Evolutionary conservation across 371 early-diverging fungal species (phyloP), one percentile per base, ranked within the genome.

Genomic region (Entomophthora muscae): DNA sequence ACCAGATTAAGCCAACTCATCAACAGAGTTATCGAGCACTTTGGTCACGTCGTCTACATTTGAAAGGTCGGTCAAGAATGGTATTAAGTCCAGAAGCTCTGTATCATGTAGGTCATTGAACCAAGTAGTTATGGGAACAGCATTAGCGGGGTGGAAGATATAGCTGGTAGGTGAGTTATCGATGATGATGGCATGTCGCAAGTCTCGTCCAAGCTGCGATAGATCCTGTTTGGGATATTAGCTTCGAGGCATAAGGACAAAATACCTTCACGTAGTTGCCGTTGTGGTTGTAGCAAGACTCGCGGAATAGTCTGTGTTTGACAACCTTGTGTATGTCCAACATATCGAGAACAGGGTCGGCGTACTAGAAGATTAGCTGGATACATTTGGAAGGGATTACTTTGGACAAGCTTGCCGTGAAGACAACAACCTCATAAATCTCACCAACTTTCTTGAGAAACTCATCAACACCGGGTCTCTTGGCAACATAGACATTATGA

Each of bases 81-180:
- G 91, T 52, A 93, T 83, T 57, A 97, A 75, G 65, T 97, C 95
- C 66, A 86, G 75, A 66, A 97, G 76, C 75, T 94, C 96, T 30
- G 91, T 88, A 70, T 95, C 98, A 70, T 91, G 89, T 24, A 86
- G 87, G 71, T 97, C 95, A 68, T 90, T 90, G 71, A 94, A 92
- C 98, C 98, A 97, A 21, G 85, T 83, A n/a, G 90, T 86, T 56
- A 97, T 91, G 24, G 95, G 94, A 7, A 97, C 88, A 26, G 95
- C 98, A 72, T 97, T 97, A 52, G 84, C 78, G 31, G 88, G 91
- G 67, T 95, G 98, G 72, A 95, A 91, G 32, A 90, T 81, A 71
- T 94, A 95, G 68, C 89, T 88, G 29, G 93, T 85, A 21, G 95
- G 95, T 30, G 93, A 92, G 72, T 91, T 90, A 74, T 91, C 91